These are phyloP conservation scores for Tetraselmis striata DNA, from an alignment of 139 green algal genomes.

Conservation along the genomic window DNA sequence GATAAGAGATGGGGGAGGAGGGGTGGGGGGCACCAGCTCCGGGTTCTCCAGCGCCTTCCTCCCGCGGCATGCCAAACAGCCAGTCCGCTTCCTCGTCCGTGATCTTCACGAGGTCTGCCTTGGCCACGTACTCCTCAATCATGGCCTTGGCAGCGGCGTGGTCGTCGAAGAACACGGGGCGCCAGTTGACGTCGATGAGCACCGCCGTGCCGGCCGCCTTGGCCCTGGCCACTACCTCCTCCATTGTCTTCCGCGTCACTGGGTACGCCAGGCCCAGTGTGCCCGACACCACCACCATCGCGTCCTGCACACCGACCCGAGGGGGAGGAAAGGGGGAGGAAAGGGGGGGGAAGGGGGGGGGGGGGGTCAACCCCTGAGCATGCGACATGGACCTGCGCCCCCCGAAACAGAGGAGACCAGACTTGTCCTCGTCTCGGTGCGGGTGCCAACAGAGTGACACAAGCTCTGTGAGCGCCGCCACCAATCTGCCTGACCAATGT, in stretches of 20 bases:
- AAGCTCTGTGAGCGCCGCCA: no score
- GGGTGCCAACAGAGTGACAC: no score
- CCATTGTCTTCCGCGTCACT: slow-evolving; percentile 45
- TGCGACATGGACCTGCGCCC: no score
- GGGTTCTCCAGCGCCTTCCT: slow-evolving; percentile 41
- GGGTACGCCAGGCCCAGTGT: slow-evolving; percentile 74
- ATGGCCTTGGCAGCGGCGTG: slow-evolving; percentile 18
- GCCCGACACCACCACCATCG: slow-evolving; percentile 65
- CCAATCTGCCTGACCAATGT: no score
- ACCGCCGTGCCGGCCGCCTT: slow-evolving; percentile 26
- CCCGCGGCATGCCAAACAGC: slow-evolving; percentile 55
- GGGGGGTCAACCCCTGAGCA: no score
- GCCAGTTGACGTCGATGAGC: slow-evolving; percentile 88
- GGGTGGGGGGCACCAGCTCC: slow-evolving; percentile 19
- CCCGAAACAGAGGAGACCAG: no score
- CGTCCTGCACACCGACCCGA: slow-evolving; percentile 30
- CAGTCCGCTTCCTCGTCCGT: slow-evolving; percentile 78
- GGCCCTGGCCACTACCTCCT: slow-evolving; percentile 38
- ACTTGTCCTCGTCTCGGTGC: no score
- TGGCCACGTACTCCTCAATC: slow-evolving; percentile 33
- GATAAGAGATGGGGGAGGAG: neutral
- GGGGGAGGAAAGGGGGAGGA: neutral
- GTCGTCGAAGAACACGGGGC: slow-evolving; percentile 78
- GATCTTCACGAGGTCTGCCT: slow-evolving; percentile 77
- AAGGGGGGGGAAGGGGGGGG: no score